These are phyloP conservation scores for Aspergillus diversus DNA, from an alignment of 495 filamentous ascomycete species.

Conservation along the genomic window DNA sequence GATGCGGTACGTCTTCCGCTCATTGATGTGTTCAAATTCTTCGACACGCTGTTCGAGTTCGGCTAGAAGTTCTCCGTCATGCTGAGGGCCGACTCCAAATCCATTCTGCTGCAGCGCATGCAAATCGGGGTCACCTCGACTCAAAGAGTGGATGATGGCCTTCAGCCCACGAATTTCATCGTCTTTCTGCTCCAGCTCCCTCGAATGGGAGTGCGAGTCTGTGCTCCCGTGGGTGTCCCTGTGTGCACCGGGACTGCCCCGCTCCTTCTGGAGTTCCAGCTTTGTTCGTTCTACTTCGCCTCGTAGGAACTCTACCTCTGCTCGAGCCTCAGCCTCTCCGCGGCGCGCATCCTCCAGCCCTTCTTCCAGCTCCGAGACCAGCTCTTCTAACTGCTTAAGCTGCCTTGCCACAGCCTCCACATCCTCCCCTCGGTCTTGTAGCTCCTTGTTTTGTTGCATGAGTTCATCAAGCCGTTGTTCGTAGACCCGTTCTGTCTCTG, in stretches of 20 bases:
- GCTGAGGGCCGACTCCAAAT: constrained; percentile 22
- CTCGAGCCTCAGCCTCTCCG: constrained; percentile 95
- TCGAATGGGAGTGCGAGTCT: constrained; percentile 52
- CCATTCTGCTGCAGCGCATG: constrained; percentile 35
- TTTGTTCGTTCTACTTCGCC: constrained; percentile 96
- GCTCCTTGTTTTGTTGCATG: constrained; percentile 78
- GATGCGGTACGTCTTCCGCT: constrained; percentile 74
- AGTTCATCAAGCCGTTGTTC: constrained; percentile 90
- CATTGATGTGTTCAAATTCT: constrained; percentile 70
- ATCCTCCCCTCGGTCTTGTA: constrained; percentile 82
- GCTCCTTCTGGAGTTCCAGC: constrained; percentile 83
- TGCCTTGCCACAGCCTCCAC: constrained; percentile 88
- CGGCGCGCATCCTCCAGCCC: constrained; percentile 93
- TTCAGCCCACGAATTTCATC: constrained; percentile 97
- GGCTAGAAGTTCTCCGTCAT: constrained; percentile 39
- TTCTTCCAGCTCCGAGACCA: constrained; percentile 95
- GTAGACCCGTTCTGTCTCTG: constrained; percentile 97
- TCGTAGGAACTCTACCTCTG: constrained; percentile 93
- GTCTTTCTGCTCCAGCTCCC: constrained; percentile 90
- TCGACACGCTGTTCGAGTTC: constrained; percentile 74
- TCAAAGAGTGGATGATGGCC: constrained; percentile 95
- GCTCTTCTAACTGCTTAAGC: constrained; percentile 91
- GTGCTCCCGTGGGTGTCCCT: constrained; percentile 56
- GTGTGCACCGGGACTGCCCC: constrained; percentile 77
- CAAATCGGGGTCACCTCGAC: constrained; percentile 62